phyloP scores from a whole-genome alignment of 202 grass and related monocot species.

The Eragrostis tef region DNA sequence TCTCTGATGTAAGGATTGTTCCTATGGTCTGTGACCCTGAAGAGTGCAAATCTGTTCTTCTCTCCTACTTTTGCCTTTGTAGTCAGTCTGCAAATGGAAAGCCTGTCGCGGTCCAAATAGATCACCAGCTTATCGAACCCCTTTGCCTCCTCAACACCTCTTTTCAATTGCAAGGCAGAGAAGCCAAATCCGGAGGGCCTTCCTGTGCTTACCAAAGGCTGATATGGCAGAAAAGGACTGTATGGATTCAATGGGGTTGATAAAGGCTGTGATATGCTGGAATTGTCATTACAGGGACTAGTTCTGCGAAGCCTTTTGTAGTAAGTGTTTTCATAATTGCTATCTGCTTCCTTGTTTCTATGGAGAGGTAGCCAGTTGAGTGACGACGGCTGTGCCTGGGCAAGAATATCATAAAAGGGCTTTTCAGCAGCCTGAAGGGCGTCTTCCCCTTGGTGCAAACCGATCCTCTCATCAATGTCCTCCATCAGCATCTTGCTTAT shows the following conservation, averaged over 20 bases:
- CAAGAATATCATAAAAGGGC: slow-evolving; percentile 60
- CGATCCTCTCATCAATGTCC: slow-evolving; percentile 51
- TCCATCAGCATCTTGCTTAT: slow-evolving; percentile 62
- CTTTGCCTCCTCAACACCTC: slow-evolving; percentile 49
- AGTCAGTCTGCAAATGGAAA: slow-evolving; percentile 25
- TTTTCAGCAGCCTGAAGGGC: slow-evolving; percentile 57
- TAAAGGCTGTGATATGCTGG: not conserved
- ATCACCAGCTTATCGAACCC: slow-evolving; percentile 42
- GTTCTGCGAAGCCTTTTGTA: not conserved
- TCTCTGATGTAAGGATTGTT: slow-evolving; percentile 11
- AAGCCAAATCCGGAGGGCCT: not conserved
- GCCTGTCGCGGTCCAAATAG: slow-evolving; percentile 3
- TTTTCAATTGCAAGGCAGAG: slow-evolving; percentile 16
- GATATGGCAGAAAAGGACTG: slow-evolving; percentile 23
- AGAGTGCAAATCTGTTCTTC: slow-evolving; percentile 7
- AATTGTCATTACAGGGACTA: not conserved
- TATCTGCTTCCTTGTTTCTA: slow-evolving; percentile 4
- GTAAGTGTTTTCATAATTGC: not conserved
- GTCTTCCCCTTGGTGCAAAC: slow-evolving; percentile 18
- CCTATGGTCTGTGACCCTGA: not conserved
- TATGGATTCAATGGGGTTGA: slow-evolving; percentile 20
- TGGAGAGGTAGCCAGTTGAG: not conserved
- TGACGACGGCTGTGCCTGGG: slow-evolving; percentile 43
- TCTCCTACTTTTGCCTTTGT: slow-evolving; percentile 15
- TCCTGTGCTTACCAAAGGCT: slow-evolving; percentile 7